phyloP scores from a whole-genome alignment of 345 rosid species.

The Leavenworthia alabamica region DNA sequence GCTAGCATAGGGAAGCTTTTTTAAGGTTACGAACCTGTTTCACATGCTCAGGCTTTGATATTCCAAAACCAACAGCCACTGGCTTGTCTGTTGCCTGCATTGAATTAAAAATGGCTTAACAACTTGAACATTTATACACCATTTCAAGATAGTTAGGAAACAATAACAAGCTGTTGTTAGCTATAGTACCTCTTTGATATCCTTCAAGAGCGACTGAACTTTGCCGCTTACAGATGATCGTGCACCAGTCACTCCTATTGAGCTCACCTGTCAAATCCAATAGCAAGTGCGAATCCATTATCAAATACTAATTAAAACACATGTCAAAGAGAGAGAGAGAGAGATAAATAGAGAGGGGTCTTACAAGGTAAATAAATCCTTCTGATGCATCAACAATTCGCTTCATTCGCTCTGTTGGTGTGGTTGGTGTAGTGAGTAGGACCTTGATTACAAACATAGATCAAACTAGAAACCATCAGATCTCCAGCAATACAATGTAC shows the following conservation, averaged over 20 bases:
- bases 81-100: conserved; percentile 63
- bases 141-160: not conserved
- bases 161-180: not conserved
- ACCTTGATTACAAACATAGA: conserved; percentile 44
- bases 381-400: conserved; percentile 78
- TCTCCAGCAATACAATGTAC: not conserved
- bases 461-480: not conserved
- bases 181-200: conserved; percentile 52
- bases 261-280: conserved; percentile 58
- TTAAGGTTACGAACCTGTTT: conserved; percentile 41
- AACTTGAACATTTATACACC: not conserved
- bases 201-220: conserved; percentile 61
- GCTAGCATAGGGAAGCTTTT: not conserved
- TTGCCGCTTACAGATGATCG: conserved; percentile 65
- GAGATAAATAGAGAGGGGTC: conserved; percentile 13
- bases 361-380: conserved; percentile 86
- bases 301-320: not conserved
- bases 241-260: conserved; percentile 90
- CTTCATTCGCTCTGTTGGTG: conserved; percentile 69
- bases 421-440: conserved; percentile 77
- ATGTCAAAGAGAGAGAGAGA: not conserved
- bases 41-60: conserved; percentile 76
- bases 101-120: not conserved
- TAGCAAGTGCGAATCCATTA: not conserved
- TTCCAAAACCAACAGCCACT: conserved; percentile 79